Percentiles rank a stretch among this genome's conserved stretches.
phyloP scores from a whole-genome alignment of 2,329 filamentous ascomycete species.

The Knufia fluminis region DNA sequence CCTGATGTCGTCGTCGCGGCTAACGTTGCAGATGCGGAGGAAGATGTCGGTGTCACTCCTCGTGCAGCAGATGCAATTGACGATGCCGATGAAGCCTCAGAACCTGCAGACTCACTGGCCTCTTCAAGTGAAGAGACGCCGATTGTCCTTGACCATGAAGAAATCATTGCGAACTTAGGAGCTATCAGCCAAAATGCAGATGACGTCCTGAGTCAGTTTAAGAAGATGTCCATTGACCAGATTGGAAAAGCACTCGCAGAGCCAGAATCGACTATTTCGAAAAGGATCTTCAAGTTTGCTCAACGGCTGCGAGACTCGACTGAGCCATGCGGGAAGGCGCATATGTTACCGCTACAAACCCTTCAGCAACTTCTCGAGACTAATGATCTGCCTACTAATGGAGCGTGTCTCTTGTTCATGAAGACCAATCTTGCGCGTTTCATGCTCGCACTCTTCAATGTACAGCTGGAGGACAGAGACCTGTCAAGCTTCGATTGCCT shows the following conservation, averaged over 20 bases:
- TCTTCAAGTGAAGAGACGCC: neutral
- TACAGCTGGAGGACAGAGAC: neutral
- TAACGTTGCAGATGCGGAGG: no score
- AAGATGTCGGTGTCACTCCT: no score
- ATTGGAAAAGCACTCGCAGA: neutral
- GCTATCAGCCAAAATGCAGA: slow-evolving; percentile 13
- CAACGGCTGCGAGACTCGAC: slow-evolving; percentile 24
- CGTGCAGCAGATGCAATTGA: neutral
- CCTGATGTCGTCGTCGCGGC: neutral
- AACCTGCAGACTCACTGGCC: neutral
- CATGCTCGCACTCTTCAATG: slow-evolving; percentile 26
- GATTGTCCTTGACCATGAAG: slow-evolving; percentile 12
- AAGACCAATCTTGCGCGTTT: slow-evolving; percentile 37
- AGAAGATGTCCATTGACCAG: slow-evolving; percentile 1
- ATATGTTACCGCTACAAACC: neutral
- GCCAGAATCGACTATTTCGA: slow-evolving; percentile 12
- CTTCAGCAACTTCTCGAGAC: neutral
- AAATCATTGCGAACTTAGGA: slow-evolving; percentile 15
- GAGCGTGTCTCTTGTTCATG: neutral
- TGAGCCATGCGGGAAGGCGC: slow-evolving; percentile 23
- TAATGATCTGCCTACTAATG: neutral
- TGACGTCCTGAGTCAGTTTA: slow-evolving; percentile 12
- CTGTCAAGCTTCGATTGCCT: neutral
- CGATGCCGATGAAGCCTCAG: neutral
- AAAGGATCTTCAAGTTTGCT: slow-evolving; percentile 22